phyloP scores from a whole-genome alignment of 139 green algal species.

The Picochlorum costavermella region DNA sequence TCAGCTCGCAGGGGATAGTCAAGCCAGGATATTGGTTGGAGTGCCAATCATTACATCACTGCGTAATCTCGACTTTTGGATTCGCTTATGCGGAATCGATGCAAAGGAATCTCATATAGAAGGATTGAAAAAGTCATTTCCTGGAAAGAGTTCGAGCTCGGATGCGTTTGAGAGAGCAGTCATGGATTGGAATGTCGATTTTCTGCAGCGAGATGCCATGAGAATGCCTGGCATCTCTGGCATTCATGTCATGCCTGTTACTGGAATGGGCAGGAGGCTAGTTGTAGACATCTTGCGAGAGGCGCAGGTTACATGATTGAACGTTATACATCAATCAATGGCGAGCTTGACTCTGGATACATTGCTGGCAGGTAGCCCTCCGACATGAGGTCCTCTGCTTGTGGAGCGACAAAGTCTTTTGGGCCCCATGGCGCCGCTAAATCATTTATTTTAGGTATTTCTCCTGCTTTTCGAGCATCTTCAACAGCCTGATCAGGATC shows the following conservation, averaged over 20 bases:
- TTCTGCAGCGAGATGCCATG: slow-evolving; percentile 31
- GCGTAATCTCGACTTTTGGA: slow-evolving; percentile 59
- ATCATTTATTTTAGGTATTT: slow-evolving; percentile 36
- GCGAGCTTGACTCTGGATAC: slow-evolving; percentile 19
- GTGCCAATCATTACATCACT: slow-evolving; percentile 45
- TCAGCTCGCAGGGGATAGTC: not conserved
- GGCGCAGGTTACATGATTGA: slow-evolving; percentile 9
- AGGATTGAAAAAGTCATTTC: slow-evolving; percentile 22
- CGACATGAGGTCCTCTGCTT: slow-evolving; percentile 3
- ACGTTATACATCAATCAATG: slow-evolving; percentile 18
- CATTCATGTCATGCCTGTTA: slow-evolving; percentile 68
- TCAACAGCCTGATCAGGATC: slow-evolving; percentile 43
- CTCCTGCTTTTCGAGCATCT: slow-evolving; percentile 33
- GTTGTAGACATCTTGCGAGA: slow-evolving; percentile 22
- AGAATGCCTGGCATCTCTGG: slow-evolving; percentile 37
- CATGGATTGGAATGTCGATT: slow-evolving; percentile 21
- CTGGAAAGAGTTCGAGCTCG: slow-evolving; percentile 2
- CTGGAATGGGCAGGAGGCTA: slow-evolving; percentile 25
- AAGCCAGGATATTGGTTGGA: slow-evolving; percentile 41
- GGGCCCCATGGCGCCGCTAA: slow-evolving; percentile 41
- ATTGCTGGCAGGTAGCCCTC: slow-evolving; percentile 20
- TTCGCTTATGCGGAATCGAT: slow-evolving; percentile 34
- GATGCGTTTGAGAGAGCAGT: slow-evolving; percentile 6
- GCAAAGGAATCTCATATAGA: slow-evolving; percentile 11
- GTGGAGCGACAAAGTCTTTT: slow-evolving; percentile 7